Conservation (phyloP, 345 rosid species). For the Eucalyptus erythrocorys region DNA sequence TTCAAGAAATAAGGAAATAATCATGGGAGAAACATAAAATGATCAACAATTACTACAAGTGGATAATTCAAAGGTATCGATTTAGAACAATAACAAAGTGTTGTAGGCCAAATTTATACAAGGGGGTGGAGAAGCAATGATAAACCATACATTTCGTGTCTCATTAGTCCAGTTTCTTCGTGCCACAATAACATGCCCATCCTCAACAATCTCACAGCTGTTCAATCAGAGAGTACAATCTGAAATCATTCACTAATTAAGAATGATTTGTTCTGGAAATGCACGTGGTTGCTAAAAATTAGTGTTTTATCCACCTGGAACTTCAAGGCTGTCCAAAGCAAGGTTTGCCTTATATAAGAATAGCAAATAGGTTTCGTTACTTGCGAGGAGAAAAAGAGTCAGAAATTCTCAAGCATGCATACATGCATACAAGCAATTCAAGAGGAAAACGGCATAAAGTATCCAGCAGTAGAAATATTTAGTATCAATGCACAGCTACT, state of each 20-base stretch:
- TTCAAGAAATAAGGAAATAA: no score
- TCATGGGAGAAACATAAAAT: background rate
- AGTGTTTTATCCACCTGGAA: background rate
- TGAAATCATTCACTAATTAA: background rate
- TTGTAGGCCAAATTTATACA: background rate
- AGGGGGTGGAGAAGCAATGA: background rate
- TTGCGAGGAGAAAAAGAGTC: background rate
- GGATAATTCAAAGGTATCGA: background rate
- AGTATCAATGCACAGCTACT: background rate
- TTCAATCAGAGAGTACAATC: background rate
- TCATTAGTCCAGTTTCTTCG: background rate
- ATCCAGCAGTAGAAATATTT: background rate
- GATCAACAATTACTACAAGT: background rate
- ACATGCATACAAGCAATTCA: background rate
- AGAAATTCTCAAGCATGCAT: background rate
- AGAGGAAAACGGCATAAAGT: background rate
- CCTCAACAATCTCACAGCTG: background rate
- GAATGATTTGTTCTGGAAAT: background rate
- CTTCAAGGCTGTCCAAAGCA: conserved; percentile 1
- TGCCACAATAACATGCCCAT: background rate
- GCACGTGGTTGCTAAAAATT: background rate
- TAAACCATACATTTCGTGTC: background rate
- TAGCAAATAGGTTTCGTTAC: background rate
- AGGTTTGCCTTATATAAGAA: background rate
- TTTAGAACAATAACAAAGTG: background rate